Evolutionary conservation across 139 green algal genomes (phyloP).

Genomic region (Picochlorum sp.): DNA sequence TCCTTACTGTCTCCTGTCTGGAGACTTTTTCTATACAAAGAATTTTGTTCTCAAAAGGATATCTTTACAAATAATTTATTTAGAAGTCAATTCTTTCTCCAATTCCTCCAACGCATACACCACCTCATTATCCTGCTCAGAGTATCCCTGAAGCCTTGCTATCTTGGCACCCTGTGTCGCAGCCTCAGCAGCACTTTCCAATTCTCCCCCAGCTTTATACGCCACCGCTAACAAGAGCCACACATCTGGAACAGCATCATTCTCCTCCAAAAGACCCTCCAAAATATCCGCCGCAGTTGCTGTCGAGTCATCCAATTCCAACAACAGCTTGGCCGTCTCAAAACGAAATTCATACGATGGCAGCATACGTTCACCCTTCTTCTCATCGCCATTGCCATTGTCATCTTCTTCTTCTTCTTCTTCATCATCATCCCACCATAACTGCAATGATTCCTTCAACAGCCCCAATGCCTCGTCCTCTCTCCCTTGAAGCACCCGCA

Average conservation of each 20-base stretch:
- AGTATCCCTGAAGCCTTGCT: constrained; percentile 4
- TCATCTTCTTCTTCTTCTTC: constrained; percentile 16
- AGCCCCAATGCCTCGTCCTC: constrained; percentile 50
- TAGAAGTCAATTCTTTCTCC: neutral
- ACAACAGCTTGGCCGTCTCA: constrained; percentile 75
- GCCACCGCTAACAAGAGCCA: constrained; percentile 67
- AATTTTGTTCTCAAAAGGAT: neutral
- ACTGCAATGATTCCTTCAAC: constrained; percentile 54
- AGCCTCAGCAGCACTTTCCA: constrained; percentile 44
- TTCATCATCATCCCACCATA: constrained; percentile 49
- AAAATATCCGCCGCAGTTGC: constrained; percentile 56
- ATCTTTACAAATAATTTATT: neutral
- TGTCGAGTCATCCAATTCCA: constrained; percentile 70
- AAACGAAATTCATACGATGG: constrained; percentile 70
- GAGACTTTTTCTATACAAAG: neutral
- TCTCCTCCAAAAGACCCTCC: constrained; percentile 61
- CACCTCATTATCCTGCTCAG: constrained; percentile 9
- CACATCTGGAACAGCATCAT: constrained; percentile 63
- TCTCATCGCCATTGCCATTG: constrained; percentile 1
- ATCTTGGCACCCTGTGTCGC: constrained; percentile 7
- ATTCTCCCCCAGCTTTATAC: constrained; percentile 30
- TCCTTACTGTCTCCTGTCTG: too few relatives aligned
- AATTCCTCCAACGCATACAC: constrained; percentile 6
- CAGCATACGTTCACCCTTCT: constrained; percentile 23
- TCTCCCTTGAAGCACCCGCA: constrained; percentile 47